Evolutionary conservation across 805 yeast genomes (phyloP).

Genomic region (Candida taoyuanica): DNA sequence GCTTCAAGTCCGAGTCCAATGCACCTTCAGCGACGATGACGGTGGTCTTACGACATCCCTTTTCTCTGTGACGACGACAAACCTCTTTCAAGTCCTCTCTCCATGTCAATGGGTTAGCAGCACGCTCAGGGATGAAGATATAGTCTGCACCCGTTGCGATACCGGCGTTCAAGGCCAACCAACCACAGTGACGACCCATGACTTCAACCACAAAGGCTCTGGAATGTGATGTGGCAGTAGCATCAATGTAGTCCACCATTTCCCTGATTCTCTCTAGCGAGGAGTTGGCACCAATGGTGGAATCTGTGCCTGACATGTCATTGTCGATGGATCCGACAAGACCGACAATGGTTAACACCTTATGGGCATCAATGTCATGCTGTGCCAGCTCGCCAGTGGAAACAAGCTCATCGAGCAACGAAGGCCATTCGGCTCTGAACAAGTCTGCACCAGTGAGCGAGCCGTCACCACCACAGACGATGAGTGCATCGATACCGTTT

Average conservation of each 20-base stretch:
- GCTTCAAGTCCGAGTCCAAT: constrained; percentile 71
- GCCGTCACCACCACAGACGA: constrained; percentile 99
- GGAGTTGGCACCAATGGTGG: constrained; percentile 94
- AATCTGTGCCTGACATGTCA: constrained; percentile 96
- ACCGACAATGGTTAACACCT: constrained; percentile 82
- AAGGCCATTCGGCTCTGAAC: constrained; percentile 94
- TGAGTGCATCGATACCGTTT: constrained; percentile 88
- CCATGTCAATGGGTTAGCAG: constrained; percentile 75
- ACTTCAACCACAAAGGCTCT: constrained; percentile 98
- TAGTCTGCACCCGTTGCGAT: constrained; percentile 95
- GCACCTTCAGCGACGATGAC: constrained; percentile 99
- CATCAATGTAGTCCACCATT: constrained; percentile 93
- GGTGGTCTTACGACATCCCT: constrained; percentile 90
- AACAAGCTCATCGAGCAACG: constrained; percentile 68
- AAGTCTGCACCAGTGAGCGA: constrained; percentile 96
- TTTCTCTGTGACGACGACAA: constrained; percentile 45
- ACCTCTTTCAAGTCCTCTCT: constrained; percentile 38
- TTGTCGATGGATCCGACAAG: constrained; percentile 96
- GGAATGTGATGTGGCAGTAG: constrained; percentile 95
- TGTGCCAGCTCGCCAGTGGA: constrained; percentile 49
- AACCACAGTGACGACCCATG: constrained; percentile 99
- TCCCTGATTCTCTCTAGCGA: constrained; percentile 90
- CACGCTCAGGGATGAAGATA: constrained; percentile 91
- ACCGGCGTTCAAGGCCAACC: constrained; percentile 98
- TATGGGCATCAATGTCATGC: constrained; percentile 57